Evolutionary conservation across 441 rosid genomes (phyloP).

Genomic region (Pelargonium cotyledonis): DNA sequence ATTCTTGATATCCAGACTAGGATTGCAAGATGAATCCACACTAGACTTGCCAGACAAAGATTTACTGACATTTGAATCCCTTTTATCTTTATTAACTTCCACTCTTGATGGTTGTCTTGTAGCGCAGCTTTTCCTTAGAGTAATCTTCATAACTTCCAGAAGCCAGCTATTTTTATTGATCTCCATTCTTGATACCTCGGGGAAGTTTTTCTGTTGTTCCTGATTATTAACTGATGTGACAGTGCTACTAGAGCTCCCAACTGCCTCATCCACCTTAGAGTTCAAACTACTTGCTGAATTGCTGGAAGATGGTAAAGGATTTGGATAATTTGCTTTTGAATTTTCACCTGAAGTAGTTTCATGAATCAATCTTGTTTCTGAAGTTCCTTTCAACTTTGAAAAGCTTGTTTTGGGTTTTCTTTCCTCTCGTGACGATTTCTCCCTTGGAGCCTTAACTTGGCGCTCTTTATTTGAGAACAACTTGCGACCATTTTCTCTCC

Average conservation of each 20-base stretch:
- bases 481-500: constrained; percentile 21
- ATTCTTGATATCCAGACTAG: constrained; percentile 14
- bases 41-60: constrained; percentile 50
- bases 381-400: constrained; percentile 29
- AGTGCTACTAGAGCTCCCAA: constrained; percentile 25
- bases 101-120: constrained; percentile 46
- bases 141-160: constrained; percentile 30
- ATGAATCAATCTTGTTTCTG: constrained; percentile 24
- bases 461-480: constrained; percentile 22
- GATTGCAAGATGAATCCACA: constrained; percentile 41
- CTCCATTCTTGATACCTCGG: constrained; percentile 30
- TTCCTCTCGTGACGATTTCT: constrained; percentile 24
- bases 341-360: constrained; percentile 21
- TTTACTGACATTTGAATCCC: constrained; percentile 23
- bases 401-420: constrained; percentile 33
- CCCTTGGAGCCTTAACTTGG: constrained; percentile 29
- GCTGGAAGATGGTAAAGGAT: constrained; percentile 10
- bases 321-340: constrained; percentile 17
- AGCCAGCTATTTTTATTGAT: constrained; percentile 32
- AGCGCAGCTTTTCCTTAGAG: constrained; percentile 43
- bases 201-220: constrained; percentile 21
- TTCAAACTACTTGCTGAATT: constrained; percentile 18
- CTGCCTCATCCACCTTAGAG: constrained; percentile 19
- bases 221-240: constrained; percentile 33
- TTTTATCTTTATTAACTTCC: constrained; percentile 7